Evolutionary conservation across 164 flowering plant genomes (phyloP), one percentile per base, ranked within the genome.

Genomic region (Berberis vulgaris): DNA sequence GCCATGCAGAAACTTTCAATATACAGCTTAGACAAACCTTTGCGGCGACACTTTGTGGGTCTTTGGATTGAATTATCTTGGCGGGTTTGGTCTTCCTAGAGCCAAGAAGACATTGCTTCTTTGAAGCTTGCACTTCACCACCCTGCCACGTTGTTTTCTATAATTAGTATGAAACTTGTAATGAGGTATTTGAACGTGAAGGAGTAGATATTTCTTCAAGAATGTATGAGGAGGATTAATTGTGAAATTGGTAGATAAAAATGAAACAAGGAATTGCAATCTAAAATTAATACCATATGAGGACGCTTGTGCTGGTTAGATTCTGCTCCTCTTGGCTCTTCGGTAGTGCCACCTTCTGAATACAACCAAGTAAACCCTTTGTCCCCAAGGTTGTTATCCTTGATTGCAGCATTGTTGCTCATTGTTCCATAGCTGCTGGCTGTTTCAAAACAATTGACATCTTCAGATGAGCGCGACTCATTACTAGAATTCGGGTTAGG

Each of bases 11-110:
- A 45, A 8, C 5, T 26, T 6, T 47, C 5, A 50, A 38, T 11
- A n/a, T 8, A 44, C 26, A 43, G 54, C 5, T 39, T 54, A 71
- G 70, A 59, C 65, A 42, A 59, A 65, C 97, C 92, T 91, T 91
- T 47, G 98, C 98, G 41, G 98, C 98, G 53, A 89, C 65, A 55
- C 96, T 91, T 68, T 91, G 98, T 2, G 98, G 92, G 58, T 89
- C 98, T 77, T 87, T 91, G 2, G 89, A 56, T 44, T 81, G 65
- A 62, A 49, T 12, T 57, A 77, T 54, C 71, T 80, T 82, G 9
- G 82, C 81, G 7, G 82, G 54, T 68, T 86, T 88, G 1, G 79
- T 38, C 68, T 78, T 86, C 77, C 67, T 80, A 7, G 76, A n/a
- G 43, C 74, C 60, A 58, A 4, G 58, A 8, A 66, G 65, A 71